These are phyloP conservation scores for Rugosomyces carneus DNA, from an alignment of 1,284 basidiomycete genomes.

Conservation along the genomic window DNA sequence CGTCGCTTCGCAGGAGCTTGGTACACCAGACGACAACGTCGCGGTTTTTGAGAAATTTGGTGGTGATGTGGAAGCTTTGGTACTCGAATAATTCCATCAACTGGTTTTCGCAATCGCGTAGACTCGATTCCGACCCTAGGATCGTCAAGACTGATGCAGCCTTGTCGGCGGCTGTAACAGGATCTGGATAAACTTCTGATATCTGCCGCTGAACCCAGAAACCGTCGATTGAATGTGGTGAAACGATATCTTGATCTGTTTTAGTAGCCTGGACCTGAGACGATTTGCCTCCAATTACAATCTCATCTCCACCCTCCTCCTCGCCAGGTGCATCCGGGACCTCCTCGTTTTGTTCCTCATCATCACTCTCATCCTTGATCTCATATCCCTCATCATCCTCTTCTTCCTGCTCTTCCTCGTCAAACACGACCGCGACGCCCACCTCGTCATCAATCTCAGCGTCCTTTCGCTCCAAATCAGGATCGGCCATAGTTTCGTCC, in stretches of 20 bases:
- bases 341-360: slow-evolving; percentile 64
- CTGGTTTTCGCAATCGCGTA: slow-evolving; percentile 94
- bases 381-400: slow-evolving; percentile 86
- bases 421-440: slow-evolving; percentile 94
- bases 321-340: slow-evolving; percentile 43
- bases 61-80: slow-evolving; percentile 87
- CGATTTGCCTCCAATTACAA: slow-evolving; percentile 67
- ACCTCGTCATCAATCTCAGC: slow-evolving; percentile 88
- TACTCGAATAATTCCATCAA: slow-evolving; percentile 89
- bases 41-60: slow-evolving; percentile 90
- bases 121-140: slow-evolving; percentile 83
- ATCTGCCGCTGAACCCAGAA: slow-evolving; percentile 99
- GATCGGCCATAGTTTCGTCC: slow-evolving; percentile 71
- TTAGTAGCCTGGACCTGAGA: slow-evolving; percentile 42
- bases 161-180: slow-evolving; percentile 91
- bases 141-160: slow-evolving; percentile 82
- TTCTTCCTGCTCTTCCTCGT: slow-evolving; percentile 90
- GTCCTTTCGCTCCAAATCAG: slow-evolving; percentile 72
- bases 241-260: slow-evolving; percentile 74
- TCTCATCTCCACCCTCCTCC: slow-evolving; percentile 51
- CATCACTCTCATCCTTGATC: slow-evolving; percentile 73
- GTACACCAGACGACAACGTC: slow-evolving; percentile 99
- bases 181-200: slow-evolving; percentile 87
- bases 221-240: slow-evolving; percentile 89
- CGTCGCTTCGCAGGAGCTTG: slow-evolving; percentile 85